phyloP scores from a whole-genome alignment of 2,329 filamentous ascomycete genomes.

The Periconia sp. region DNA sequence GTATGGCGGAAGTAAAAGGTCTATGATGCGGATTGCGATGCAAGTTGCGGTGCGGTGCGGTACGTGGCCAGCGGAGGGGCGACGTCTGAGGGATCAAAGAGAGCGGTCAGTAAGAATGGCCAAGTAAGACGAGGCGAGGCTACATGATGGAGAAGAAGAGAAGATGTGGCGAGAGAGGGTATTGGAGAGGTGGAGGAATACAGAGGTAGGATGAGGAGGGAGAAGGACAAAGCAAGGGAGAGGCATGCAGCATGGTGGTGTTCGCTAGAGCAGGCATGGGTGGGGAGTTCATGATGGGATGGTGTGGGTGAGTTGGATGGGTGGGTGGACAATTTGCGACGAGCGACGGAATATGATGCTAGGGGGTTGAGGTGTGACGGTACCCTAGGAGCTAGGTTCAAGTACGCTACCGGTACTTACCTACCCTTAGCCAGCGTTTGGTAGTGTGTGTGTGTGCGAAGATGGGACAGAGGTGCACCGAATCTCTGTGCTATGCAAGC shows the following conservation, averaged over 20 bases:
- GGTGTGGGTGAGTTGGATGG: not conserved
- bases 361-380: not conserved
- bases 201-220: not conserved
- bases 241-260: constrained; percentile 6
- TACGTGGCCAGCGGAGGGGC: not conserved
- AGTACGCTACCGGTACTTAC: not conserved
- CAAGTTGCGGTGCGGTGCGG: not conserved
- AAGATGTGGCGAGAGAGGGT: not conserved
- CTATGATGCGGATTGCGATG: not conserved
- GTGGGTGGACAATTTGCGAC: not conserved
- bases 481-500: too few species aligned
- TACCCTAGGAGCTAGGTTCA: not conserved
- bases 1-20: not conserved
- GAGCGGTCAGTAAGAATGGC: not conserved
- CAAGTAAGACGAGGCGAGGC: not conserved
- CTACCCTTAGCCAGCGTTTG: not conserved
- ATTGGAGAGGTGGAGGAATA: not conserved
- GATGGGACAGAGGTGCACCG: too few species aligned
- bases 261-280: not conserved
- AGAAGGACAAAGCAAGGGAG: constrained; percentile 7
- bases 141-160: not conserved
- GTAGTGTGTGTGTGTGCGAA: too few species aligned
- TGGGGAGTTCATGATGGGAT: not conserved
- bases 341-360: constrained; percentile 1
- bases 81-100: not conserved